A percentile compares a stretch with the other conserved stretches of the same genome.
phyloP scores from a whole-genome alignment of 176 grass and related monocot genomes.

The Rhynchospora tenuis region DNA sequence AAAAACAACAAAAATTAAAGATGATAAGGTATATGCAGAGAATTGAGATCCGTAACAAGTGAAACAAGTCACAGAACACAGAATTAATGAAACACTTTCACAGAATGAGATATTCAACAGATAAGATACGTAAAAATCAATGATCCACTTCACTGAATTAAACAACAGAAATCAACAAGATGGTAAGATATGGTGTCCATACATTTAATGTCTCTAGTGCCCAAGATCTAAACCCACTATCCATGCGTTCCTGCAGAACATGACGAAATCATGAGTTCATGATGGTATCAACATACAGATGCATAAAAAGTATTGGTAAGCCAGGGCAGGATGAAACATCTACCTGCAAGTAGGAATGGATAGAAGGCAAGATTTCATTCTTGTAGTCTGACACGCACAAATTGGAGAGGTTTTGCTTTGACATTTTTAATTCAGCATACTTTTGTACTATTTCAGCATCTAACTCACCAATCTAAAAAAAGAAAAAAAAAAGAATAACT shows the following conservation, averaged over 20 bases:
- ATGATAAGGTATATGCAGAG: too few relatives aligned
- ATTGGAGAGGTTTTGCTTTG: background rate
- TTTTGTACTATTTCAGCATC: background rate
- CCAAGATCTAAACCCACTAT: background rate
- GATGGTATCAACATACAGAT: background rate
- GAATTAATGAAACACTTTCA: background rate
- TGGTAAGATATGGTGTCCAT: too few relatives aligned
- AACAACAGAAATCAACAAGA: too few relatives aligned
- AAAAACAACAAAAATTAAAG: background rate
- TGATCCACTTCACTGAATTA: background rate
- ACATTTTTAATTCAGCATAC: background rate
- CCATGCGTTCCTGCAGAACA: background rate
- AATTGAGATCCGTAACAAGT: too few relatives aligned
- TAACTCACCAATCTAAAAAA: background rate
- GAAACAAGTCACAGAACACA: too few relatives aligned
- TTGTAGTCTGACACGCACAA: background rate
- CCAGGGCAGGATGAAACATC: background rate
- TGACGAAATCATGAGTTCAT: background rate
- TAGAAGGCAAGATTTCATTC: background rate
- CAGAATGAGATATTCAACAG: too few relatives aligned
- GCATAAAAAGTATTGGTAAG: background rate
- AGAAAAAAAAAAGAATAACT: background rate
- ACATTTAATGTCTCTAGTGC: background rate
- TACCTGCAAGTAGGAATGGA: background rate
- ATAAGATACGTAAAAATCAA: background rate